Evolutionary conservation across 176 grass and related monocot species (phyloP).

Genomic region (Melocanna baccifera): DNA sequence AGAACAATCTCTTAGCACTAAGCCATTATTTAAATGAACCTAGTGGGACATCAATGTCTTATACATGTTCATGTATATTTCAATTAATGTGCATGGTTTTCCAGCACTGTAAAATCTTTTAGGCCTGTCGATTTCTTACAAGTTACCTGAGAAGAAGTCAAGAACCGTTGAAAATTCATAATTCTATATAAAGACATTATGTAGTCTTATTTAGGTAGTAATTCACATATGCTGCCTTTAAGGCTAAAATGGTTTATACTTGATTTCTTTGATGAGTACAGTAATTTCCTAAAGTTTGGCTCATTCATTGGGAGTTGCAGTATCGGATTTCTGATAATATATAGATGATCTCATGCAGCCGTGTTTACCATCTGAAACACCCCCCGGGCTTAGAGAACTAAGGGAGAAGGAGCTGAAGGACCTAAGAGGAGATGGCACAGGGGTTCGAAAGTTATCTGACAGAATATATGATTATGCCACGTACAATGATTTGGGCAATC

Average conservation of each 20-base stretch:
- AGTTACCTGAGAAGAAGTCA: neutral
- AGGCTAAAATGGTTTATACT: neutral
- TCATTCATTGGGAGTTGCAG: neutral
- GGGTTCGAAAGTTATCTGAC: constrained; percentile 72
- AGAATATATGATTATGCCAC: constrained; percentile 79
- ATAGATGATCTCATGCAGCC: constrained; percentile 60
- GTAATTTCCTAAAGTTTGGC: neutral
- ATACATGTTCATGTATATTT: neutral
- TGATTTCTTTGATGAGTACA: neutral
- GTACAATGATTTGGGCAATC: constrained; percentile 97
- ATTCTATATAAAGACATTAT: neutral
- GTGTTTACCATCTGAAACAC: constrained; percentile 85
- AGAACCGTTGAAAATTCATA: neutral
- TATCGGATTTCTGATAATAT: constrained; percentile 30
- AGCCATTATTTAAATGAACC: neutral
- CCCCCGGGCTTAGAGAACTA: constrained; percentile 63
- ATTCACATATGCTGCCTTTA: neutral
- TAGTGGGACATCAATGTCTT: constrained; percentile 2
- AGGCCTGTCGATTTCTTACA: neutral
- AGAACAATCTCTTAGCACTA: constrained; percentile 5
- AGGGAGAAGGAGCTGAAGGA: constrained; percentile 80
- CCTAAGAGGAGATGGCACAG: constrained; percentile 74
- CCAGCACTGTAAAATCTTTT: neutral
- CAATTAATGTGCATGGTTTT: neutral
- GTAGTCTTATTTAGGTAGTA: neutral